A percentile compares a stretch with the other conserved stretches of the same genome.
phyloP scores from a whole-genome alignment of 768 basidiomycete genomes.

The Imleria badia region DNA sequence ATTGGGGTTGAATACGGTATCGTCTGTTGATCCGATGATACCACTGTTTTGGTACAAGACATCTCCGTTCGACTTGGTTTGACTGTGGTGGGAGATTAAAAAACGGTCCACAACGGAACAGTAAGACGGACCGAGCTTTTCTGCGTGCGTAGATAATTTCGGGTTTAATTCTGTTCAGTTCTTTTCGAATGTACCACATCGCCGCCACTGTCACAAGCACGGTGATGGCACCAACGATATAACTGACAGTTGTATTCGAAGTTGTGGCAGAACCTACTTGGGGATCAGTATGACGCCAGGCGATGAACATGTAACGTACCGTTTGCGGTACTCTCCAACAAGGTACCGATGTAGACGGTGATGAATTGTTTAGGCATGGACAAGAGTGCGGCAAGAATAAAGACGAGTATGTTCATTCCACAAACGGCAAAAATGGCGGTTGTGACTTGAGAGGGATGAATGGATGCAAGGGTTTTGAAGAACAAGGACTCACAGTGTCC shows the following conservation, averaged over 20 bases:
- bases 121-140: slow-evolving; percentile 57
- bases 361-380: slow-evolving; percentile 91
- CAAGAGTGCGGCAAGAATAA: slow-evolving; percentile 75
- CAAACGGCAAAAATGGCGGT: slow-evolving; percentile 88
- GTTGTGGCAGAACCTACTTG: slow-evolving; percentile 25
- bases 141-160: slow-evolving; percentile 66
- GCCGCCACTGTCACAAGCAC: slow-evolving; percentile 70
- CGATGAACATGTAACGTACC: slow-evolving; percentile 14
- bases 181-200: slow-evolving; percentile 78
- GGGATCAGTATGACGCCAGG: slow-evolving; percentile 1
- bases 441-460: slow-evolving; percentile 53
- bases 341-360: slow-evolving; percentile 87
- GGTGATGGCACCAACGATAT: slow-evolving; percentile 66
- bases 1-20: slow-evolving; percentile 37
- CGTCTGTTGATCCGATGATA: slow-evolving; percentile 30
- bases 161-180: slow-evolving; percentile 70
- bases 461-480: not conserved
- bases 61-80: slow-evolving; percentile 48
- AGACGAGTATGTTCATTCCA: slow-evolving; percentile 80
- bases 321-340: slow-evolving; percentile 52
- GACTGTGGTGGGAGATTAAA: slow-evolving; percentile 37
- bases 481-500: slow-evolving; percentile 64
- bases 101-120: not conserved
- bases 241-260: slow-evolving; percentile 64
- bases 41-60: slow-evolving; percentile 31